phyloP scores from a whole-genome alignment of 1,284 basidiomycete genomes.

The Sporisorium reilianum region DNA sequence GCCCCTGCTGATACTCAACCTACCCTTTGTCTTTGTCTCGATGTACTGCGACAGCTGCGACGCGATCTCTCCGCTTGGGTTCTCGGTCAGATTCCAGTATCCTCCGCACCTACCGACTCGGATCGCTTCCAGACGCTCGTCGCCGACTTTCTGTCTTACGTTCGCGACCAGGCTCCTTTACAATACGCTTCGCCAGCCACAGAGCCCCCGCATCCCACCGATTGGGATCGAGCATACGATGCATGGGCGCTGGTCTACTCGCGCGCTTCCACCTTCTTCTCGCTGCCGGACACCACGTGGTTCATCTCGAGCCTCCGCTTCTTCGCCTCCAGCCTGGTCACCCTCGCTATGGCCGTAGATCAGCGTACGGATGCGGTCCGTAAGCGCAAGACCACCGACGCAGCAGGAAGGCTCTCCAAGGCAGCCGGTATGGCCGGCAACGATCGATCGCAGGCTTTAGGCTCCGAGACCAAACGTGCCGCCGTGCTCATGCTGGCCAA shows the following conservation, averaged over 20 bases:
- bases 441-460: conserved; percentile 58
- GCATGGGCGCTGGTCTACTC: conserved; percentile 59
- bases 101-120: conserved; percentile 39
- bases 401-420: conserved; percentile 64
- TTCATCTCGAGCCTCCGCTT: conserved; percentile 59
- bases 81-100: conserved; percentile 33
- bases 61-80: conserved; percentile 37
- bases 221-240: conserved; percentile 53
- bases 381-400: conserved; percentile 64
- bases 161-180: conserved; percentile 36
- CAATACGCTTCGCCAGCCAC: conserved; percentile 15
- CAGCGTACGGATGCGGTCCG: conserved; percentile 35
- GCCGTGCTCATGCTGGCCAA: conserved; percentile 67
- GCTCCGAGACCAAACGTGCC: conserved; percentile 60
- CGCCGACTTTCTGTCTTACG: conserved; percentile 42
- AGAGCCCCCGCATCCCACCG: conserved; percentile 12
- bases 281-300: conserved; percentile 66
- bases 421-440: conserved; percentile 65
- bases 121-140: conserved; percentile 51
- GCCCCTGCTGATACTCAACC: background rate
- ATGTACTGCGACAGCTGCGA: conserved; percentile 14
- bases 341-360: conserved; percentile 41
- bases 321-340: conserved; percentile 50
- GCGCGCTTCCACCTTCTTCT: conserved; percentile 63
- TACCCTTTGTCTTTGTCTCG: too few species aligned